A percentile compares a stretch with the other conserved stretches of the same genome.
phyloP scores from a whole-genome alignment of 2,329 filamentous ascomycete species.

The Cladophialophora immunda region DNA sequence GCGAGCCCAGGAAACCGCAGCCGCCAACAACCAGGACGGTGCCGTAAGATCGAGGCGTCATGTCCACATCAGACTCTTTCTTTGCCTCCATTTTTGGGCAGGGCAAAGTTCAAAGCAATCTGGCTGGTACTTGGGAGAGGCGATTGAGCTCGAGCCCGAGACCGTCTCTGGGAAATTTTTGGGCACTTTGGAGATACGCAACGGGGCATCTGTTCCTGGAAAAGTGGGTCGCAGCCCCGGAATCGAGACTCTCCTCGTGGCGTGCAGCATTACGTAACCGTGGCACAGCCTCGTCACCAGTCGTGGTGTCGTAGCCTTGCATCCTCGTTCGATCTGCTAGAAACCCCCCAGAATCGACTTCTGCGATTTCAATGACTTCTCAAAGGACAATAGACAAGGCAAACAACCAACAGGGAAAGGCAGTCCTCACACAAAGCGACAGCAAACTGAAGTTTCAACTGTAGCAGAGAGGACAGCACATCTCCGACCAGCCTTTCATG shows the following conservation, averaged over 20 bases:
- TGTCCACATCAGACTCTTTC: conserved; percentile 7
- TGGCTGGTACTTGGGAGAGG: background rate
- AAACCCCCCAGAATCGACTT: background rate
- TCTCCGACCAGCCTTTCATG: background rate
- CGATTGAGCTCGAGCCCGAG: background rate
- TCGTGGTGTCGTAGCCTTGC: background rate
- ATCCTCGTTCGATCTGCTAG: background rate
- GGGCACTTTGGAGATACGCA: background rate
- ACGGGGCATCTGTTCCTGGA: conserved; percentile 26
- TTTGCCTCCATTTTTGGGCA: conserved; percentile 16
- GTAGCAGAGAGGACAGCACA: too few relatives aligned
- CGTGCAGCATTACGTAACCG: conserved; percentile 15
- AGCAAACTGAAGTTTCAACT: background rate
- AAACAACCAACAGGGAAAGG: background rate
- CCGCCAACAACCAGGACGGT: conserved; percentile 81
- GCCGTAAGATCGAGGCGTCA: conserved; percentile 62
- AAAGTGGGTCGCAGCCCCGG: conserved; percentile 28
- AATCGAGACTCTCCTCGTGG: conserved; percentile 23
- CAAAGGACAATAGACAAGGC: background rate
- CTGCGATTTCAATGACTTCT: background rate
- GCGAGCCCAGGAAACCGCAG: conserved; percentile 84
- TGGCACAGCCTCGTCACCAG: background rate
- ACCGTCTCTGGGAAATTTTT: background rate
- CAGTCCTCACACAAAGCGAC: background rate
- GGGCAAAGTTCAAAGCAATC: background rate